Percentiles rank a stretch among this genome's conserved stretches.
phyloP scores from a whole-genome alignment of 129 eudicot species.

The Lactuca sativa region DNA sequence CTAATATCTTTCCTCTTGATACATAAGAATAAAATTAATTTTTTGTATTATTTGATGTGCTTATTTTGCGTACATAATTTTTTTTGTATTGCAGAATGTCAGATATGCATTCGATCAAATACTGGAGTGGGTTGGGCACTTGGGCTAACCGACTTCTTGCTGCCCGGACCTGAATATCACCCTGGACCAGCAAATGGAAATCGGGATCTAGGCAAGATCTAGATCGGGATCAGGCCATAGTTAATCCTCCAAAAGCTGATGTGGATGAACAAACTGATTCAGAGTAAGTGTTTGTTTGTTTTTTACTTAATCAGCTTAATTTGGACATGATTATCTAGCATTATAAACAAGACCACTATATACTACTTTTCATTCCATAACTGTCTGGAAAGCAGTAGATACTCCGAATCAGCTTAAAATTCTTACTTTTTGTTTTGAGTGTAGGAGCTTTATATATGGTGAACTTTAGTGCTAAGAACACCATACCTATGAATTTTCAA shows the following conservation, averaged over 20 bases:
- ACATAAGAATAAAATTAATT: slow-evolving; percentile 51
- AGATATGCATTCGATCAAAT: slow-evolving; percentile 86
- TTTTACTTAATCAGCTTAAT: not conserved
- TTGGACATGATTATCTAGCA: too few species aligned
- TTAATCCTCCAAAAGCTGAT: slow-evolving; percentile 55
- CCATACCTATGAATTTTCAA: too few species aligned
- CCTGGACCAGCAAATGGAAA: slow-evolving; percentile 64
- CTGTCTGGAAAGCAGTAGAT: too few species aligned
- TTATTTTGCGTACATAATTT: slow-evolving; percentile 15
- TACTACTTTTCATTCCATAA: too few species aligned
- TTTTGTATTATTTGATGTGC: slow-evolving; percentile 6
- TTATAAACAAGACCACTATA: too few species aligned
- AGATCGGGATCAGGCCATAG: slow-evolving; percentile 51
- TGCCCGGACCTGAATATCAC: slow-evolving; percentile 73
- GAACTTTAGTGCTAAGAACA: too few species aligned
- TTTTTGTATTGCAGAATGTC: slow-evolving; percentile 65
- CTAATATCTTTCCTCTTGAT: slow-evolving; percentile 78
- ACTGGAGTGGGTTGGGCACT: slow-evolving; percentile 88
- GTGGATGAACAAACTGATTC: slow-evolving; percentile 63
- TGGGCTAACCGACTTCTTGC: slow-evolving; percentile 68
- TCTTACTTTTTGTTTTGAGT: too few species aligned
- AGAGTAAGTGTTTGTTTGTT: slow-evolving; percentile 51
- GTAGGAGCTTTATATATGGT: too few species aligned
- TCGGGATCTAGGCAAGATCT: slow-evolving; percentile 45
- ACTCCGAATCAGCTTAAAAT: too few species aligned